Percentiles rank a stretch among this genome's conserved stretches.
phyloP scores from a whole-genome alignment of 2,329 filamentous ascomycete species.

The Verticillium nubilum region DNA sequence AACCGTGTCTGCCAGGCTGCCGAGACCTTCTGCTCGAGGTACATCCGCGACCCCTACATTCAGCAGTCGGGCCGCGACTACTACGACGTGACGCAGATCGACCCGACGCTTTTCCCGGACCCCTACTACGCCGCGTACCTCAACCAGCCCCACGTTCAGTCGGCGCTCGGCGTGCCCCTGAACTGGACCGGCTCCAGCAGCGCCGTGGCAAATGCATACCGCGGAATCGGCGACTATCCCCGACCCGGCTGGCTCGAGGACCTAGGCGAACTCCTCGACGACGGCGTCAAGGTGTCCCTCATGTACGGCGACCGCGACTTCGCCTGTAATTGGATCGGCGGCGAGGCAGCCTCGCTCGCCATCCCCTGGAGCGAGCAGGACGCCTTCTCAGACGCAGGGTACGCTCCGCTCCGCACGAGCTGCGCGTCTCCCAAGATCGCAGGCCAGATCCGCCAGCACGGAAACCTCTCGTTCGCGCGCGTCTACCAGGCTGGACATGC shows the following conservation, averaged over 20 bases:
- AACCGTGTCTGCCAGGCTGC: conserved; percentile 12
- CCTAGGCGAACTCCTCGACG: conserved; percentile 36
- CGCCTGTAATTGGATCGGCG: conserved; percentile 54
- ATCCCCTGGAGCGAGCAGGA: conserved; percentile 23
- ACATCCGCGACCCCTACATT: conserved; percentile 6
- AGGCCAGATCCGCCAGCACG: conserved; percentile 61
- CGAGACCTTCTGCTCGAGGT: conserved; percentile 7
- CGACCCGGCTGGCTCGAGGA: conserved; percentile 32
- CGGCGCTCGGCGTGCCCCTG: conserved; percentile 56
- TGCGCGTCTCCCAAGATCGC: conserved; percentile 43
- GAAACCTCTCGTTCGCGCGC: conserved; percentile 56
- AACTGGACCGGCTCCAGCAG: conserved; percentile 36
- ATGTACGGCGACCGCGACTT: conserved; percentile 48
- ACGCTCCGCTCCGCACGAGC: conserved; percentile 56
- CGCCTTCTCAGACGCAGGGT: conserved; percentile 42
- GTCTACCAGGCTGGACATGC: conserved; percentile 55
- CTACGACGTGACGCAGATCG: conserved; percentile 15
- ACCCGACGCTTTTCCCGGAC: conserved; percentile 12
- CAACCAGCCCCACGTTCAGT: conserved; percentile 34
- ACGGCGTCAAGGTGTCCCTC: conserved; percentile 53
- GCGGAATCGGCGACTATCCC: conserved; percentile 23
- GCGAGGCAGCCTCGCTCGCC: conserved; percentile 36
- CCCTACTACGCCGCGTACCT: conserved; percentile 11
- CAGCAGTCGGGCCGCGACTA: conserved; percentile 5
- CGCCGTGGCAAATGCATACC: conserved; percentile 6